A percentile compares a stretch with the other conserved stretches of the same genome.
Conservation (phyloP, 2,329 filamentous ascomycete genomes). For the Ophiostoma fasciatum region DNA sequence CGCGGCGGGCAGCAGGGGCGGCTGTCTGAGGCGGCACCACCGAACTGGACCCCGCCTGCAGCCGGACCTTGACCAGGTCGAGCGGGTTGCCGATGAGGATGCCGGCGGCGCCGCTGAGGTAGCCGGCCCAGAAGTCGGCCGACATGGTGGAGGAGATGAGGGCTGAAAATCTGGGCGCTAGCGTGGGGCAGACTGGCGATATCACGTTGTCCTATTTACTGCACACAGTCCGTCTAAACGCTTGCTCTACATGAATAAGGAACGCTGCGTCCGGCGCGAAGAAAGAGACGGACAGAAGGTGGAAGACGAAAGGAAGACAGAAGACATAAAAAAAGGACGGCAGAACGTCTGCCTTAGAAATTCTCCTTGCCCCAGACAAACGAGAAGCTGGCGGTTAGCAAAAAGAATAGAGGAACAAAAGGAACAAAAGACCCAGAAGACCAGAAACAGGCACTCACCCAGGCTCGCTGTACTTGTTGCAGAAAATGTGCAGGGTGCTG, state of each 20-base stretch:
- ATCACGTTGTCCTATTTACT: too few species aligned
- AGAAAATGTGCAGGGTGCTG: constrained; percentile 64
- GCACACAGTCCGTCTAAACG: too few species aligned
- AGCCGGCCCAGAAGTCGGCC: constrained; percentile 87
- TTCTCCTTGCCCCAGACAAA: constrained; percentile 59
- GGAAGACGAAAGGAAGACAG: background rate
- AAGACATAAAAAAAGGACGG: constrained; percentile 1
- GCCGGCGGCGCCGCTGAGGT: constrained; percentile 69
- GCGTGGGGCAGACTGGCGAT: too few species aligned
- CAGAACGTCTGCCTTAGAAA: constrained; percentile 39
- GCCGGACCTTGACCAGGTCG: constrained; percentile 52
- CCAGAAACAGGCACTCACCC: constrained; percentile 36
- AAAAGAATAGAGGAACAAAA: background rate
- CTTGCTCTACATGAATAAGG: too few species aligned
- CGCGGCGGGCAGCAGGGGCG: too few species aligned
- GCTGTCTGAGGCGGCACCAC: too few species aligned
- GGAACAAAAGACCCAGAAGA: too few species aligned
- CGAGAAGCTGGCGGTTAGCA: constrained; percentile 32
- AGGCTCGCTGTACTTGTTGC: constrained; percentile 77
- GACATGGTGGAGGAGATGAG: constrained; percentile 48
- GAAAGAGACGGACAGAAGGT: background rate
- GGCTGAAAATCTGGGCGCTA: too few species aligned
- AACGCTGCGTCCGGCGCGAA: too few species aligned
- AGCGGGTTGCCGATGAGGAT: constrained; percentile 85
- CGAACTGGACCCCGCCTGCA: constrained; percentile 47